phyloP scores from a whole-genome alignment of 768 basidiomycete species.

The Tricholoma hemisulphureum region DNA sequence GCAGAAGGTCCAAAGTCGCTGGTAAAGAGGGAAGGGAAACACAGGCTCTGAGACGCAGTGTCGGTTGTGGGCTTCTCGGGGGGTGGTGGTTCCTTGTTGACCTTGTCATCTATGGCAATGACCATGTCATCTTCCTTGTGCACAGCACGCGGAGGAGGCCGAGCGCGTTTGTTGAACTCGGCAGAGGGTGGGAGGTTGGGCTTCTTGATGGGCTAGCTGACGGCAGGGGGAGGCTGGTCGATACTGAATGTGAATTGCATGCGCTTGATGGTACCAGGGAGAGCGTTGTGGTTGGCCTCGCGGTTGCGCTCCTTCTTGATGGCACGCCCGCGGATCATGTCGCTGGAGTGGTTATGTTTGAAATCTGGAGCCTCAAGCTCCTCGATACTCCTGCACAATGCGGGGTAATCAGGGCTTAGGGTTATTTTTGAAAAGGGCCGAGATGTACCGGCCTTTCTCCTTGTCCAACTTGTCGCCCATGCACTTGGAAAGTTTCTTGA shows the following conservation, averaged over 20 bases:
- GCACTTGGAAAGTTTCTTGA: conserved; percentile 82
- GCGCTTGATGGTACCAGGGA: conserved; percentile 74
- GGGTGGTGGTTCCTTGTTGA: conserved; percentile 38
- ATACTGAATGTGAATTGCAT: conserved; percentile 91
- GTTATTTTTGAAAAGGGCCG: conserved; percentile 16
- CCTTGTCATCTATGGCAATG: conserved; percentile 26
- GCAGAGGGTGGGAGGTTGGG: conserved; percentile 67
- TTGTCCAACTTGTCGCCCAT: conserved; percentile 94
- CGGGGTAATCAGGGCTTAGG: conserved; percentile 36
- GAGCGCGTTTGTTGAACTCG: conserved; percentile 56
- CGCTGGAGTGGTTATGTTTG: conserved; percentile 73
- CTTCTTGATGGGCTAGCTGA: conserved; percentile 53
- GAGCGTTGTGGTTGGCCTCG: conserved; percentile 60
- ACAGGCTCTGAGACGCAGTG: conserved; percentile 36
- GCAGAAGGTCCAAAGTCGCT: conserved; percentile 78
- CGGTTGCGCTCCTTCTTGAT: conserved; percentile 79
- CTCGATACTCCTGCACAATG: conserved; percentile 65
- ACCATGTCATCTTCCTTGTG: conserved; percentile 29
- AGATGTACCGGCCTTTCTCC: conserved; percentile 81
- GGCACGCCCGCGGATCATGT: conserved; percentile 77
- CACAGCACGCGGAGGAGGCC: conserved; percentile 30
- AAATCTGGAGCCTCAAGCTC: conserved; percentile 84
- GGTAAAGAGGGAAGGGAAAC: conserved; percentile 72
- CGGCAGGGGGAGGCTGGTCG: conserved; percentile 59
- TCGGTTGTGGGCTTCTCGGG: conserved; percentile 31